Evolutionary conservation across 768 basidiomycete genomes (phyloP), one percentile per base, ranked within the genome.

Genomic region (Candolleomyces aberdarensis): DNA sequence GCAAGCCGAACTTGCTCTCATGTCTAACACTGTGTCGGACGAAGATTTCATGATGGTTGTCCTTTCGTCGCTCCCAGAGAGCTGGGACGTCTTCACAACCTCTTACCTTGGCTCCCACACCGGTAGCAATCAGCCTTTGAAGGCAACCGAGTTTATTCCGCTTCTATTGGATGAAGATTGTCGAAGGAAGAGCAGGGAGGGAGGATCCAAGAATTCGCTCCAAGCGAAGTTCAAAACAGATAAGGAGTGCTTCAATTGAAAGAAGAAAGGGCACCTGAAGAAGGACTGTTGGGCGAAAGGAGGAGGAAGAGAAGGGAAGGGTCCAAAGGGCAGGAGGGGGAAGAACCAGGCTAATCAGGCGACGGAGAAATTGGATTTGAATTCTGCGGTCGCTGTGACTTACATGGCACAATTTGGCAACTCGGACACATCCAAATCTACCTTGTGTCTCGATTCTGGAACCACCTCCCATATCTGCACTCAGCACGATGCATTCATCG

Each of bases 221-320:
- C 36, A 36, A 8, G 36, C 36, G 6, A 7, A 36, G 11, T 36
- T 36, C 36, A 36, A 36, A 11, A 22, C 44, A 3, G 32, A 46
- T 14, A 47, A 43, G 59, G 51, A 53, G 32, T 76, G 76, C 58
- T 65, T 64, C 53, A 76, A 75, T 49, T 77, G 75, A 56, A 48
- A 64, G 15, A 66, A 68, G 41, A 63, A 63, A 14, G 72, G 76
- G 0, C 75, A 78, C 48, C 22, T 67, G 3, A 61, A 62, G 58
- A 61, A 47, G 14, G 69, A 77, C 32, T 78, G 76, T 47, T 78
- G 74, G 76, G 67, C 66, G 1, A 71, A 72, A 50, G 77, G 78
- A 6, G 75, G 76, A 48, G 75, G 74, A 43, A 72, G 71, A 47
- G 73, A 76, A 53, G 78, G 76, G 1, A 72, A 77, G 56, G 65